A percentile compares a stretch with the other conserved stretches of the same genome.
Conservation (phyloP, 2,329 filamentous ascomycete species). For the Verticillium zaregamsianum region DNA sequence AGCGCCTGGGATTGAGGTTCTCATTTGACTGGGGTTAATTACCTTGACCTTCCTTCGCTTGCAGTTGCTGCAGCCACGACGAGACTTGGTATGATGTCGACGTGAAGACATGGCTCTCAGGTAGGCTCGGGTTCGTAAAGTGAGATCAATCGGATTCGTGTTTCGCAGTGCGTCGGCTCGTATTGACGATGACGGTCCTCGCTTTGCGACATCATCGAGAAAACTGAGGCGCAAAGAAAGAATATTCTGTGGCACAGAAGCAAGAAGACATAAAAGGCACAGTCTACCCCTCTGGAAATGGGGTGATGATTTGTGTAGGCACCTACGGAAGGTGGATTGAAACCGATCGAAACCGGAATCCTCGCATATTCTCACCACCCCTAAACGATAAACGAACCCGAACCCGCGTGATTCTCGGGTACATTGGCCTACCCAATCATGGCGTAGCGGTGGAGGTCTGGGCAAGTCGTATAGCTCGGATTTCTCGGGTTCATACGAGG, state of each 20-base stretch:
- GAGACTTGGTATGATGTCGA: constrained; percentile 35
- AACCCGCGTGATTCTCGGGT: neutral
- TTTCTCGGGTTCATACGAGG: neutral
- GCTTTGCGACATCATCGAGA: too few species aligned
- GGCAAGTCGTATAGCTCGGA: neutral
- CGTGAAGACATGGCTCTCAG: constrained; percentile 51
- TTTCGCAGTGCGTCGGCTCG: too few species aligned
- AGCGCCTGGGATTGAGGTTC: neutral
- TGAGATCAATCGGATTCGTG: neutral
- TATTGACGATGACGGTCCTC: too few species aligned
- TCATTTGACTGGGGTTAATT: neutral
- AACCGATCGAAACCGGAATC: neutral
- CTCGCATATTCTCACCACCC: neutral
- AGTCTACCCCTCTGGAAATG: too few species aligned
- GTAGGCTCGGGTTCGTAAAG: neutral
- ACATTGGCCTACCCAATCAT: neutral
- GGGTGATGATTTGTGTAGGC: too few species aligned
- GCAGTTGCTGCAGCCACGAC: neutral
- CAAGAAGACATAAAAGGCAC: neutral
- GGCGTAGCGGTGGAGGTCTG: neutral
- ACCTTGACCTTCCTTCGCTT: constrained; percentile 3
- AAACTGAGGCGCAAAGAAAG: too few species aligned
- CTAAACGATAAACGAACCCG: neutral
- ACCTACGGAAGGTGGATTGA: neutral
- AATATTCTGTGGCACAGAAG: neutral